Evolutionary conservation across 768 basidiomycete species (phyloP), one percentile per base, ranked within the genome.

Genomic region (Leccinum imitatum): DNA sequence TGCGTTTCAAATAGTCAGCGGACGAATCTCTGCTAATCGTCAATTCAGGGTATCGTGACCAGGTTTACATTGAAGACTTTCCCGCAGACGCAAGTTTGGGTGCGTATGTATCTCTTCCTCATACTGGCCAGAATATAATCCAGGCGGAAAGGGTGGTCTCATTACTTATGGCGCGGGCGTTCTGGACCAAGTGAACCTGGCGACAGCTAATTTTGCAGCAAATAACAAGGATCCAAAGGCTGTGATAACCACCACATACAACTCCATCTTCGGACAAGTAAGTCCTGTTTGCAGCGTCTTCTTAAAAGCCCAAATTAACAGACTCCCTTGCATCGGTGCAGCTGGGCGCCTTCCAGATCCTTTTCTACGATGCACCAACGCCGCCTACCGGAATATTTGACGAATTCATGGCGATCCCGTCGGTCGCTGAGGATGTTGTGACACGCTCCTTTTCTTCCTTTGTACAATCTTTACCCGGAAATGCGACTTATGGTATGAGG

Each of bases 81-180:
- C 65, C 80, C 86, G 6, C 85, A 87, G 71, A 72, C 73, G 0
- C 68, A 80, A 70, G 81, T 88, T 58, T 88, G 85, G 86, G 86
- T 87, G 72, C 8, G 61, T 33, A 27, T 14, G 79, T 56, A n/a
- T 51, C 30, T n/a, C 10, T 33, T 25, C 14, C 1, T 1, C 6
- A 47, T 23, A 15, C 33, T 19, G 3, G 35, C 11, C 23, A 9
- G n/a, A 46, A 2, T 4, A 54, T 59, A 3, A 54, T 17, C 11
- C 1, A 21, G 21, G n/a, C 33, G 15, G 4, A 21, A 53, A 86
- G 84, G 84, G 84, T 6, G 86, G 85, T 1, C 15, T 78, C 1
- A 77, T 85, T 37, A 67, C 62, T 5, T 75, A 70, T 46, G 59
- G 66, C 1, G 58, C 10, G 10, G 11, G 17, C 44, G 52, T 53